Base-by-base conservation (phyloP, 2,329 filamentous ascomycete species). In the Claviceps sp. region DNA sequence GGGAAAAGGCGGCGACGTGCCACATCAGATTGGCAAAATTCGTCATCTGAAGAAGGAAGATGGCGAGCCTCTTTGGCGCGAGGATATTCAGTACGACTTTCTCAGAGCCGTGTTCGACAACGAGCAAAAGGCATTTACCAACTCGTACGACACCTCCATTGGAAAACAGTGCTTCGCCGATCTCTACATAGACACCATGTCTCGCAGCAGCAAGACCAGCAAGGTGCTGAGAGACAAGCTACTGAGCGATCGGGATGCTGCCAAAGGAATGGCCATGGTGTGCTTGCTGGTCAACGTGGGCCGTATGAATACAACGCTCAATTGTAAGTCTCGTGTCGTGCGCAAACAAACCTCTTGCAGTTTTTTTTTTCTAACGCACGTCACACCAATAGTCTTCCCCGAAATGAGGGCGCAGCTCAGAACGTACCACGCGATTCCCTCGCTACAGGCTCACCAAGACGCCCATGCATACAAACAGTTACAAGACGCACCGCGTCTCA, bases 241-340 rank as follows among this genome's bases (percentile, higher is more conserved):
- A 57, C 77, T 95, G 62, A 93, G 85, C 59, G 93, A 98, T 66
- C 84, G 88, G 62, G 84, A 89, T 57, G 90, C 90, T 22, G 93
- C 91, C 38, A 89, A 95, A 67, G 91, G 89, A 63, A 98, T 98
- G 93, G 93, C 93, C 50, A 98, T 98, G 93, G 91, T 98, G 54
- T 98, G 93, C 69, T 73, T 98, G 58, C 72, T 98, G 61, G 93
- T 98, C 66, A 98, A 98, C 63, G 87, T 98, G 57, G 93, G 93
- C 54, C 79, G 93, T 57, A 98, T 98, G 93, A 98, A 98, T 69
- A 98, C 93, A 1, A 98, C 93, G 0, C 75, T 98, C 47, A 98
- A 98, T 64, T 97, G 90, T 95, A 73, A 64, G 82, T 67, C 8
- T 30, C 8, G 3, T 30, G 43, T 45, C 24, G 20, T 14, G 26